A percentile compares a stretch with the other conserved stretches of the same genome.
Conservation (phyloP, 352 stramenopile genomes). For the Phytopythium cucurbitacearum region DNA sequence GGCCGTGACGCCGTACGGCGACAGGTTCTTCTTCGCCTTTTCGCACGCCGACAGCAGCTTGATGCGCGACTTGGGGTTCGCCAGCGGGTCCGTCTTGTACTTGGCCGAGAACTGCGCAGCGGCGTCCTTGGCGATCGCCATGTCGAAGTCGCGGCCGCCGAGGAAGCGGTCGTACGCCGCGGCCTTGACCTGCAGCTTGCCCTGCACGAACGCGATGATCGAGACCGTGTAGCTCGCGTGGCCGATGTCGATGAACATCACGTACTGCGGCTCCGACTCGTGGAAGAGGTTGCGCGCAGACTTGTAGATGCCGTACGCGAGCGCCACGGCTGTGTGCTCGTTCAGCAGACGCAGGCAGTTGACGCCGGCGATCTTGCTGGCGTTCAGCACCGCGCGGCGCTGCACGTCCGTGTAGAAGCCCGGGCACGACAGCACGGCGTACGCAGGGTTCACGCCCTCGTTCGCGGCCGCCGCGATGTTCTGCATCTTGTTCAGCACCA, state of each 20-base stretch:
- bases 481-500: constrained; percentile 98
- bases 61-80: constrained; percentile 92
- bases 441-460: constrained; percentile 80
- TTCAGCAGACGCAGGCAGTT: constrained; percentile 98
- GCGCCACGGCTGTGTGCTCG: constrained; percentile 95
- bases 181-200: constrained; percentile 94
- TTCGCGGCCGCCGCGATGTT: constrained; percentile 92
- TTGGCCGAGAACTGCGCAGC: constrained; percentile 96
- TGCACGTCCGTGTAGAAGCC: constrained; percentile 98
- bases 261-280: constrained; percentile 91
- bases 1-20: constrained; percentile 94
- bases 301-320: constrained; percentile 96
- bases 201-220: constrained; percentile 93
- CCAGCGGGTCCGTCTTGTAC: constrained; percentile 92
- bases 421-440: constrained; percentile 95
- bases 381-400: constrained; percentile 93
- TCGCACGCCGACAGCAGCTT: constrained; percentile 98
- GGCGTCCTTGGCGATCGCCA: constrained; percentile 92
- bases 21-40: constrained; percentile 99
- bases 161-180: constrained; percentile 93
- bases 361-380: constrained; percentile 92
- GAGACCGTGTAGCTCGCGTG: constrained; percentile 91
- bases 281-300: constrained; percentile 93
- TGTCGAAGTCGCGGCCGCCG: constrained; percentile 96
- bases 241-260: constrained; percentile 99